Conservation (phyloP, 371 early-diverging fungal genomes). For the Mortierella sp. region DNA sequence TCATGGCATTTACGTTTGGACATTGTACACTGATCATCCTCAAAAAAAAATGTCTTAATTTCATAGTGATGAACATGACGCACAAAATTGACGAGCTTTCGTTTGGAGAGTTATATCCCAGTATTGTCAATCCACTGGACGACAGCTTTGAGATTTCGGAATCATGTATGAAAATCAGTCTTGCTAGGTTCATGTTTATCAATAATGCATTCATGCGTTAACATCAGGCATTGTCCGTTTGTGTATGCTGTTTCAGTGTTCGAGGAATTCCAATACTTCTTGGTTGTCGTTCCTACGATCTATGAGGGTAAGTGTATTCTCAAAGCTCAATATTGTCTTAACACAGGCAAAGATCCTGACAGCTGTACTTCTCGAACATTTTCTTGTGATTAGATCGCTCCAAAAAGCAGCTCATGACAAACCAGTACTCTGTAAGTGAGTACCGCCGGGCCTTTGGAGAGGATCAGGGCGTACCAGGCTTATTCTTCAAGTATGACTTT, state of each 20-base stretch:
- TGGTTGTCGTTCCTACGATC: constrained; percentile 90
- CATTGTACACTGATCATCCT: background rate
- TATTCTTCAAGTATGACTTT: constrained; percentile 93
- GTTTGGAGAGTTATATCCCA: constrained; percentile 88
- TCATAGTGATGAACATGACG: constrained; percentile 89
- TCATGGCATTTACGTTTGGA: background rate
- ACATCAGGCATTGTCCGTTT: background rate
- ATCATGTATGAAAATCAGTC: constrained; percentile 61
- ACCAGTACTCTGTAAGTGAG: constrained; percentile 95
- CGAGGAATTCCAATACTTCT: constrained; percentile 86
- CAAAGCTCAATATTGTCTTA: background rate
- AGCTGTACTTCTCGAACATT: background rate
- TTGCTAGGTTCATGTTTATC: background rate
- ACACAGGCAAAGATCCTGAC: background rate
- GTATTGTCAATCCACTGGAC: constrained; percentile 89
- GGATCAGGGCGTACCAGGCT: constrained; percentile 68
- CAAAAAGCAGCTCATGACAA: constrained; percentile 73
- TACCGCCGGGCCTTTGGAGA: constrained; percentile 61
- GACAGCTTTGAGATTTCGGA: constrained; percentile 77
- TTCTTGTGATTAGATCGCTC: constrained; percentile 62
- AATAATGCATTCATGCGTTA: background rate
- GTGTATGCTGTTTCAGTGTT: constrained; percentile 59
- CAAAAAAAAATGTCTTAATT: background rate
- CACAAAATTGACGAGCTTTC: constrained; percentile 93
- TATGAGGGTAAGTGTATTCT: constrained; percentile 65